These are phyloP conservation scores for Clarireedia paspali DNA, from an alignment of 2,329 filamentous ascomycete species.

Conservation along the genomic window DNA sequence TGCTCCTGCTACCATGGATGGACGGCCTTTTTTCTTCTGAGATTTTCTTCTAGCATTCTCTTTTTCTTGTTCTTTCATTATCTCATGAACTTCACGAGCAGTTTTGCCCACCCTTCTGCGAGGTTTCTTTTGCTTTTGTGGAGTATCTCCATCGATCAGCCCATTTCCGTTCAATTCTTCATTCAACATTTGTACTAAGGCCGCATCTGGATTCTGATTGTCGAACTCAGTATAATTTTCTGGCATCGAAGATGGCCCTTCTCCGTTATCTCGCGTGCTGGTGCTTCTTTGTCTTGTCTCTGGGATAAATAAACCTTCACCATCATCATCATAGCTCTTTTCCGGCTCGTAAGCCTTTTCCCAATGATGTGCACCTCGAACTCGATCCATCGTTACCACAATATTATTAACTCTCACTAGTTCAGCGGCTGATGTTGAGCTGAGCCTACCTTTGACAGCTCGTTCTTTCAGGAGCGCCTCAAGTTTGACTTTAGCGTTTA, in stretches of 20 bases:
- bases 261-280: background rate
- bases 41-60: conserved; percentile 18
- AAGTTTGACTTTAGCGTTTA: background rate
- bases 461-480: background rate
- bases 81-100: conserved; percentile 12
- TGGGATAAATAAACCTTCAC: conserved; percentile 15
- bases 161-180: conserved; percentile 10
- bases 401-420: background rate
- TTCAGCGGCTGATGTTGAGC: background rate
- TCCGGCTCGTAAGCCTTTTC: background rate
- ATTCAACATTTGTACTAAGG: conserved; percentile 10
- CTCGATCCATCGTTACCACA: background rate
- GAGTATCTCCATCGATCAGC: background rate
- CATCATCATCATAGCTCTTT: conserved; percentile 1
- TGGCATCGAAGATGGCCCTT: conserved; percentile 2
- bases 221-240: background rate
- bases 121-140: conserved; percentile 12
- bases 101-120: conserved; percentile 18
- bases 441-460: background rate
- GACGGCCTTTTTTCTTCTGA: conserved; percentile 14
- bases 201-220: conserved; percentile 1
- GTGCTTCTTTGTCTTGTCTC: conserved; percentile 6
- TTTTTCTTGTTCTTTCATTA: conserved; percentile 8
- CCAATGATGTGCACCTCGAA: background rate
- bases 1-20: background rate